These are phyloP conservation scores for Ilex asprella DNA, from an alignment of 257 asterid genomes.

Conservation along the genomic window DNA sequence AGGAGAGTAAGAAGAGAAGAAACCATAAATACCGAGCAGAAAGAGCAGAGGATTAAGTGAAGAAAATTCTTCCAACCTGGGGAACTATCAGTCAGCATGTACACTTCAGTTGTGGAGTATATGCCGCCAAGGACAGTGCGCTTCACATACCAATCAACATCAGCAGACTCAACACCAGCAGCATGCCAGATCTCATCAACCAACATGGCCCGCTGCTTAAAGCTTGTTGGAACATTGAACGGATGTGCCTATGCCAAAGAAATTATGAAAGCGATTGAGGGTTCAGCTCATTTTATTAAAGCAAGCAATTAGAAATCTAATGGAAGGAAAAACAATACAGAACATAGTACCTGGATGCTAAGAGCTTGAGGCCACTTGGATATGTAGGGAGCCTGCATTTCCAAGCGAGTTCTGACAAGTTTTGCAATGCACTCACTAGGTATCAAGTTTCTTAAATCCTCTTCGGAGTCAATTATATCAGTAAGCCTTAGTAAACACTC, in stretches of 20 bases:
- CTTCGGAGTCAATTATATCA: constrained; percentile 52
- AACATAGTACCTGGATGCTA: constrained; percentile 67
- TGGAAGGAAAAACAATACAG: constrained; percentile 1
- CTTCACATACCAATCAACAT: constrained; percentile 74
- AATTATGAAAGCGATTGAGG: neutral
- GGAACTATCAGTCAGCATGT: constrained; percentile 87
- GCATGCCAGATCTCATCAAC: constrained; percentile 97
- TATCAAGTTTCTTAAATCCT: constrained; percentile 51
- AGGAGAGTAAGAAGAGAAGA: too few relatives aligned
- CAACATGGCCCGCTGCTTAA: constrained; percentile 90
- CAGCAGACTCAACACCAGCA: constrained; percentile 64
- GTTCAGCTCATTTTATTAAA: neutral
- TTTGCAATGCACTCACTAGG: constrained; percentile 72
- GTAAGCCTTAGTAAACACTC: constrained; percentile 81
- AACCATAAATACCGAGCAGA: neutral
- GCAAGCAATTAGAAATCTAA: neutral
- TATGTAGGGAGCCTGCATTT: constrained; percentile 90
- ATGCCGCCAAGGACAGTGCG: constrained; percentile 86
- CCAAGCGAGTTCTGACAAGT: constrained; percentile 75
- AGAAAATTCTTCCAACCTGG: constrained; percentile 45
- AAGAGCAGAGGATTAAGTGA: constrained; percentile 3
- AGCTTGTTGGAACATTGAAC: constrained; percentile 45
- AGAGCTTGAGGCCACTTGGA: constrained; percentile 97
- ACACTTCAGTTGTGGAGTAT: constrained; percentile 77
- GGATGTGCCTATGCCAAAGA: constrained; percentile 13